phyloP scores from a whole-genome alignment of 2,329 filamentous ascomycete genomes.

The Myriosclerotinia curreyana region DNA sequence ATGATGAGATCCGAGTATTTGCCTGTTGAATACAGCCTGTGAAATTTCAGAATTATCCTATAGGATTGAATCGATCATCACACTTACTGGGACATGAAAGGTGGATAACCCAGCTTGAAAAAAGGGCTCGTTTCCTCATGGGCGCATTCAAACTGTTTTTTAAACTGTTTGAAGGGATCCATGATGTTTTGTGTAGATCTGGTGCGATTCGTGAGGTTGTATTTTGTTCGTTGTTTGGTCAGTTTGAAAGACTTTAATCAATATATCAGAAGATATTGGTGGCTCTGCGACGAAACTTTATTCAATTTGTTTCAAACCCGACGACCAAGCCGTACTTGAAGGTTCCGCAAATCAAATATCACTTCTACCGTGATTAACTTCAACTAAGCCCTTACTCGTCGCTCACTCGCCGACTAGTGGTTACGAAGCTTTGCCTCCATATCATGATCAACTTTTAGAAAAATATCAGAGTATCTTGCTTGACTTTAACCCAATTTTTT shows the following conservation, averaged over 20 bases:
- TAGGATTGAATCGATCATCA: too few relatives aligned
- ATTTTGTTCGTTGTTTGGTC: too few relatives aligned
- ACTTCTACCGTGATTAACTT: background rate
- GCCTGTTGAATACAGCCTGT: conserved; percentile 10
- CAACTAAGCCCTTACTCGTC: too few relatives aligned
- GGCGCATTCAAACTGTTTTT: background rate
- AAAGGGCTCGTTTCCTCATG: too few relatives aligned
- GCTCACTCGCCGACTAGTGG: background rate
- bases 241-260: background rate
- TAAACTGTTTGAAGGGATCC: too few relatives aligned
- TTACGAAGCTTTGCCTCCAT: background rate
- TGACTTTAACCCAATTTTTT: background rate
- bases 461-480: background rate
- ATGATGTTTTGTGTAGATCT: background rate
- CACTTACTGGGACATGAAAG: conserved; percentile 14
- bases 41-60: background rate
- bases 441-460: background rate
- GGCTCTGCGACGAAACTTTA: too few relatives aligned
- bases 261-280: too few relatives aligned
- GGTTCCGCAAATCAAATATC: too few relatives aligned
- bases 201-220: too few relatives aligned
- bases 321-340: too few relatives aligned
- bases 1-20: conserved; percentile 30
- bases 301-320: background rate
- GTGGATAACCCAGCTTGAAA: background rate